Evolutionary conservation across 371 early-diverging fungal species (phyloP).

Genomic region (Mucor velutinosus): DNA sequence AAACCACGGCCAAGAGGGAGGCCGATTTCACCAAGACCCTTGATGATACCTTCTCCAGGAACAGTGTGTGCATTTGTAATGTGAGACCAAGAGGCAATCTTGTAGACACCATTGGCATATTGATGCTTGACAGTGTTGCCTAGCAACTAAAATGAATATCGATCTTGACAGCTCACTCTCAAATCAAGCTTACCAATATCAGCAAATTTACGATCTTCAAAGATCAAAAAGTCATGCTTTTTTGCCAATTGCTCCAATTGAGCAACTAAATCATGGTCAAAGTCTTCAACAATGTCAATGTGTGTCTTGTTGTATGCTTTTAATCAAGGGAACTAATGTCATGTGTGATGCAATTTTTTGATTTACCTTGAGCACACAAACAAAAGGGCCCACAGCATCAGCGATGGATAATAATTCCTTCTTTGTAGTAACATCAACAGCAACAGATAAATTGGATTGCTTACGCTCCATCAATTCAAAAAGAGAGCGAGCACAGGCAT

Average conservation of each 20-base stretch:
- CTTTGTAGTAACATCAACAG: conserved; percentile 90
- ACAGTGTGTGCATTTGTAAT: conserved; percentile 94
- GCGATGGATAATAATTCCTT: conserved; percentile 85
- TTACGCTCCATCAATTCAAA: conserved; percentile 89
- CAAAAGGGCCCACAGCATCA: conserved; percentile 88
- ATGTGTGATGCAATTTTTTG: background rate
- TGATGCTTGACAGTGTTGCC: conserved; percentile 96
- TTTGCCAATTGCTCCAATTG: conserved; percentile 73
- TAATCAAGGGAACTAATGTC: conserved; percentile 1
- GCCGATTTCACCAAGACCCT: conserved; percentile 87
- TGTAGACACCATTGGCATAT: conserved; percentile 89
- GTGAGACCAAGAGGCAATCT: conserved; percentile 93
- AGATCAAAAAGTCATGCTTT: conserved; percentile 93
- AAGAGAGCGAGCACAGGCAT: conserved; percentile 73
- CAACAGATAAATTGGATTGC: conserved; percentile 87
- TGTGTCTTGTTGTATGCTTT: conserved; percentile 75
- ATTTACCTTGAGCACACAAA: conserved; percentile 89
- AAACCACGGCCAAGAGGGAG: conserved; percentile 79
- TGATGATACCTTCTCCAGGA: conserved; percentile 95
- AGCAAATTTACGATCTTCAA: conserved; percentile 98
- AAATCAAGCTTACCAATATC: conserved; percentile 67
- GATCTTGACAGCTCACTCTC: background rate
- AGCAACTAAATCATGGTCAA: conserved; percentile 79
- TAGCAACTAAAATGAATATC: conserved; percentile 17
- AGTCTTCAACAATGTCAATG: conserved; percentile 92